Base-by-base conservation (phyloP, 148 eudicot species). In the Amaranthus palmeri region DNA sequence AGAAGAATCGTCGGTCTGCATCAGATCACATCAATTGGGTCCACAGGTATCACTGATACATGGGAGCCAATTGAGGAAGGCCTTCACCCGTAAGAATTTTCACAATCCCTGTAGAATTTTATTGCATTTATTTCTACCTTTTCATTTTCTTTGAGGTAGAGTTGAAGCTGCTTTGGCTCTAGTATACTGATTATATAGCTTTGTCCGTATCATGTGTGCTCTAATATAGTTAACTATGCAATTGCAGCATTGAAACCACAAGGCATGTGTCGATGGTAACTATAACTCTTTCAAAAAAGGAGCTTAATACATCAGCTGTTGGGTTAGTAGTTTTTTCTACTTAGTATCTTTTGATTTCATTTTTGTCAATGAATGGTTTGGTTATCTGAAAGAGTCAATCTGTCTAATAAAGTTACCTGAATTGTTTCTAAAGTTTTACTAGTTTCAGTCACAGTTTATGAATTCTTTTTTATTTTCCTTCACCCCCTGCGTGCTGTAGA, bases 41-140 rank as follows among this genome's bases (percentile, higher is more conserved):
- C 97, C 60, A 90, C 87, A 61, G 96, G 88, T 72, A 92, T 90
- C 78, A 90, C 90, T 53, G 93, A 92, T 82, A 88, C 92, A 43
- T 90, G 96, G 97, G 96, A 92, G 81, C 97, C 97, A 66, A 81
- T 92, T 6, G 97, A 90, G 81, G 97, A 92, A 90, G 97, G 96
- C 81, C 96, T 92, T 64, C 96, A 85, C 60, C 92, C 89, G 97
- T 92, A 85, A 85, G 93, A 65, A 44, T 72, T 73, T 74, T 10
- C 10, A 50, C 41, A 42, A 69, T n/a, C 36, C 13, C 40, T 49
- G 4, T 52, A 9, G 15, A 11, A 6, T 18, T 4, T 10, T 5
- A 45, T 8, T n/a, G 4, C 40, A 5, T 55, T 17, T 47, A 54
- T 43, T 45, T 57, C 15, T 1, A n/a, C 17, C 4, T 15, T 49